A percentile compares a stretch with the other conserved stretches of the same genome.
These are phyloP conservation scores for Uronychia binucleata DNA, from an alignment of 73 alveolate genomes.

Conservation along the genomic window DNA sequence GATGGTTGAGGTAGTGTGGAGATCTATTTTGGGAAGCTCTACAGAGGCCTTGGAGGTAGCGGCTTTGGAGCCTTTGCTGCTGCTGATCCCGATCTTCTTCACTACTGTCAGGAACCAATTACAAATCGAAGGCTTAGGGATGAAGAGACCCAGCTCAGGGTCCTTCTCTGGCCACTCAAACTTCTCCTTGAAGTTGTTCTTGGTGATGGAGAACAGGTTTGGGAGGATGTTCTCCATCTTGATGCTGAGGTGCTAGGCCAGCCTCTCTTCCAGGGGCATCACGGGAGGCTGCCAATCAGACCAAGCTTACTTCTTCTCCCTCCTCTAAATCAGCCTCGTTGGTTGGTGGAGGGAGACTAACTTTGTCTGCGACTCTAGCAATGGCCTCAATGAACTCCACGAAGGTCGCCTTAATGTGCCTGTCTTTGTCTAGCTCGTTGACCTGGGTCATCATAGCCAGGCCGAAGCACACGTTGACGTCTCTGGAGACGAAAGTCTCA, in stretches of 20 bases:
- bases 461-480: conserved; percentile 20
- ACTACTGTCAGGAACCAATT: background rate
- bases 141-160: conserved; percentile 47
- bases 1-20: conserved; percentile 6
- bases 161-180: conserved; percentile 63
- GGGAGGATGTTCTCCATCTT: conserved; percentile 46
- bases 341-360: conserved; percentile 50
- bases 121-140: conserved; percentile 4
- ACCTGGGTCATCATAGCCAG: conserved; percentile 74
- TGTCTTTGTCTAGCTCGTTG: conserved; percentile 79
- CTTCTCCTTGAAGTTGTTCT: conserved; percentile 31
- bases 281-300: background rate
- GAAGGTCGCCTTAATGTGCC: conserved; percentile 77
- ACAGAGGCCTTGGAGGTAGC: too few relatives aligned
- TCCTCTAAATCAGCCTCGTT: conserved; percentile 13
- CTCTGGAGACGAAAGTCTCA: conserved; percentile 55
- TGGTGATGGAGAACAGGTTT: conserved; percentile 15
- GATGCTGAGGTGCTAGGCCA: conserved; percentile 25
- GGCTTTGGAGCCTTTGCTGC: too few relatives aligned
- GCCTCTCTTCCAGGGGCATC: conserved; percentile 11
- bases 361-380: conserved; percentile 67
- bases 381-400: conserved; percentile 89
- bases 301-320: conserved; percentile 10
- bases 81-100: background rate
- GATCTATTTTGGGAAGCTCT: background rate